Evolutionary conservation across 2,329 filamentous ascomycete genomes (phyloP).

Genomic region (Blastomyces gilchristii): DNA sequence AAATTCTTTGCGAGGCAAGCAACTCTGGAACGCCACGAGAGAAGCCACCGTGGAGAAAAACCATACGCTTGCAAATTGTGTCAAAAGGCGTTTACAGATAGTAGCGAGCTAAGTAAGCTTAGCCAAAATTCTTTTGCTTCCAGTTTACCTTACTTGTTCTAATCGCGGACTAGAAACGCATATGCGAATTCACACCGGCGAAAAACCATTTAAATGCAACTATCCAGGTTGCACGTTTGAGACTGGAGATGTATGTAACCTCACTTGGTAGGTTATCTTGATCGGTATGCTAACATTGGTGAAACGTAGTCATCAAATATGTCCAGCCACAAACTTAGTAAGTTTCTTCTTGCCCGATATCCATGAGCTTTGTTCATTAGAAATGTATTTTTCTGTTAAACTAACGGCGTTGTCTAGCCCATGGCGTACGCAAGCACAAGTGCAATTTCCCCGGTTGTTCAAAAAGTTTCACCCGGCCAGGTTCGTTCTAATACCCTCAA

Average conservation of each 20-base stretch:
- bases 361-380: neutral
- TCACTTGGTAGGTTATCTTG: neutral
- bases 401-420: constrained; percentile 19
- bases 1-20: constrained; percentile 36
- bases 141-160: constrained; percentile 10
- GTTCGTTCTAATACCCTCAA: constrained; percentile 20
- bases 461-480: constrained; percentile 37
- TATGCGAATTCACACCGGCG: constrained; percentile 34
- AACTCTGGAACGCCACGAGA: constrained; percentile 35
- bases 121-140: neutral
- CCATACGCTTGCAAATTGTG: constrained; percentile 34
- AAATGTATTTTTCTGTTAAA: neutral
- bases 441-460: constrained; percentile 31
- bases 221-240: constrained; percentile 35
- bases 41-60: constrained; percentile 36
- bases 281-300: neutral
- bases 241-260: constrained; percentile 33
- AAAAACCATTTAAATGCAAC: constrained; percentile 36
- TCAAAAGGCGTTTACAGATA: constrained; percentile 36
- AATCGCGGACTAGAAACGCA: constrained; percentile 31
- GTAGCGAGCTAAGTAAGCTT: constrained; percentile 34
- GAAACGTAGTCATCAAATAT: constrained; percentile 33
- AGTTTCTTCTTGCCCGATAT: constrained; percentile 12
- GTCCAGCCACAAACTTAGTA: constrained; percentile 37
- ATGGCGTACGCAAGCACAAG: constrained; percentile 35